Percentiles rank a stretch among this genome's conserved stretches.
Conservation (phyloP, 2,329 filamentous ascomycete genomes). For the Thermothelomyces thermophilus region DNA sequence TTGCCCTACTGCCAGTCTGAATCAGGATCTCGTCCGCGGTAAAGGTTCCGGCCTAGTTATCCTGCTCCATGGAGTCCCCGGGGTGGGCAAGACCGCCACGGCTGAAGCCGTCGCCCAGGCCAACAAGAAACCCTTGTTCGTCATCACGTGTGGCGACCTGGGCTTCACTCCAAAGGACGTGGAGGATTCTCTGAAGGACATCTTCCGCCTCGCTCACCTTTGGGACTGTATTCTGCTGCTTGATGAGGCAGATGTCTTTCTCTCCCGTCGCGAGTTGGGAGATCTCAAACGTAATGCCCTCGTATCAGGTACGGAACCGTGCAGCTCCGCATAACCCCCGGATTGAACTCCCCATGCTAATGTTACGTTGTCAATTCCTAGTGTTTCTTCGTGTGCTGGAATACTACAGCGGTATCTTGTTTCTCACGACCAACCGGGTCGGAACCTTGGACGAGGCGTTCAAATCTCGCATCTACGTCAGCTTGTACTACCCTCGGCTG, state of each 20-base stretch:
- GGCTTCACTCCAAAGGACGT: conserved; percentile 14
- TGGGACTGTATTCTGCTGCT: conserved; percentile 21
- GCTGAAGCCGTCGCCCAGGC: conserved; percentile 23
- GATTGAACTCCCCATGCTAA: background rate
- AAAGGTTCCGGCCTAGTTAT: conserved; percentile 22
- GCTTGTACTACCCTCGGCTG: conserved; percentile 11
- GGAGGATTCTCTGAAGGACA: conserved; percentile 12
- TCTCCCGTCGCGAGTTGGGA: conserved; percentile 17
- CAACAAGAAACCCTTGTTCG: conserved; percentile 21
- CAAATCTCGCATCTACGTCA: conserved; percentile 17
- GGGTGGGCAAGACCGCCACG: conserved; percentile 23
- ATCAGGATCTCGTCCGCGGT: conserved; percentile 21
- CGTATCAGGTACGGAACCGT: conserved; percentile 21
- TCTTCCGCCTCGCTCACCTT: conserved; percentile 14
- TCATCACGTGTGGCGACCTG: conserved; percentile 15
- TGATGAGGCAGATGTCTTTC: conserved; percentile 27
- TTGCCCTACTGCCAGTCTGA: background rate
- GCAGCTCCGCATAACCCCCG: no score
- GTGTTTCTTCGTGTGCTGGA: conserved; percentile 25
- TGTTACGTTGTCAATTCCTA: background rate
- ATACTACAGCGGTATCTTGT: conserved; percentile 26
- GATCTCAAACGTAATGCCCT: conserved; percentile 23
- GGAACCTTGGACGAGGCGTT: conserved; percentile 33
- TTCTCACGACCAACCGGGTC: conserved; percentile 29
- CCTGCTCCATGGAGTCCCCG: conserved; percentile 23